Evolutionary conservation across 306 rosid genomes (phyloP).

Genomic region (Chamaecrista fasciculata): DNA sequence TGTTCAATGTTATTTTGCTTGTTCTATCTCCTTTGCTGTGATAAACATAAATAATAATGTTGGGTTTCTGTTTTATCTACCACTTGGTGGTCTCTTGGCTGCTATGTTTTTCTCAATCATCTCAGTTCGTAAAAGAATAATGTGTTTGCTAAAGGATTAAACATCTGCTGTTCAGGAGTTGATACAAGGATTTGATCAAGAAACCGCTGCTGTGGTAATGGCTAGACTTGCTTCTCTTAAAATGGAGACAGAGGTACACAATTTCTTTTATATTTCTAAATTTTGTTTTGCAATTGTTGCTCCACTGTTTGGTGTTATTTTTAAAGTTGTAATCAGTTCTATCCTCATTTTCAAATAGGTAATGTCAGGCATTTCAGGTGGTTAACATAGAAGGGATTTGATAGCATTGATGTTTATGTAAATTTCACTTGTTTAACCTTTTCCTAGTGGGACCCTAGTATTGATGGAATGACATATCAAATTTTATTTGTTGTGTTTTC

Average conservation of each 20-base stretch:
- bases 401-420: background rate
- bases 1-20: background rate
- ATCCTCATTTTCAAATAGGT: background rate
- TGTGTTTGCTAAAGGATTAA: slow-evolving; percentile 20
- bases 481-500: background rate
- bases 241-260: slow-evolving; percentile 85
- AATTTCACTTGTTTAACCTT: slow-evolving; percentile 9
- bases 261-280: background rate
- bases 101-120: background rate
- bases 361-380: background rate
- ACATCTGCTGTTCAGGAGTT: slow-evolving; percentile 53
- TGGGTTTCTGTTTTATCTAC: background rate
- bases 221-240: slow-evolving; percentile 77
- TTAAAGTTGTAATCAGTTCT: background rate
- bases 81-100: background rate
- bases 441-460: background rate
- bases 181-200: slow-evolving; percentile 92
- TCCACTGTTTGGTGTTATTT: slow-evolving; percentile 14
- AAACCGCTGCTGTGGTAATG: slow-evolving; percentile 89
- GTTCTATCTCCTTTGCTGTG: background rate
- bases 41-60: background rate
- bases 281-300: background rate
- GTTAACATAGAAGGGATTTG: background rate
- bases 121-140: slow-evolving; percentile 13
- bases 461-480: background rate